phyloP scores from a whole-genome alignment of 1,284 basidiomycete genomes.

The Rhizoctonia solani region DNA sequence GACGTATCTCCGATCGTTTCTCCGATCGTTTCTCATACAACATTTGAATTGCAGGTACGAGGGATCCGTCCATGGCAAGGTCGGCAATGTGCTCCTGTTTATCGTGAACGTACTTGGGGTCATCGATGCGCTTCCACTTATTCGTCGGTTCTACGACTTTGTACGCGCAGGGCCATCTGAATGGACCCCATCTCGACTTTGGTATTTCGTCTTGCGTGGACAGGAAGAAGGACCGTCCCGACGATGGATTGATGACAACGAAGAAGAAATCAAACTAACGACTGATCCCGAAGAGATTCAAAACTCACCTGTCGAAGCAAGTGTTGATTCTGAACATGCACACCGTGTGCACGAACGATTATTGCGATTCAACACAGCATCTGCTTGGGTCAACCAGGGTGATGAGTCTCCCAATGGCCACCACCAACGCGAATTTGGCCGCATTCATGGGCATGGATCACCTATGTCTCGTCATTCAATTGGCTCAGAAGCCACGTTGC shows the following conservation, averaged over 20 bases:
- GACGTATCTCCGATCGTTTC: slow-evolving; percentile 35
- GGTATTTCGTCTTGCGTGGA: slow-evolving; percentile 26
- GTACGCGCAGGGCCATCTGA: slow-evolving; percentile 23
- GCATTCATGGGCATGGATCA: background rate
- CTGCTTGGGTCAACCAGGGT: slow-evolving; percentile 22
- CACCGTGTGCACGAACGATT: slow-evolving; percentile 49
- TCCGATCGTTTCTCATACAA: no score
- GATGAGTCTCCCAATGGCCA: background rate
- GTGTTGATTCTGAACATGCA: slow-evolving; percentile 31
- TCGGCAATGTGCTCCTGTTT: slow-evolving; percentile 59
- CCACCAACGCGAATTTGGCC: slow-evolving; percentile 9
- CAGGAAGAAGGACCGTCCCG: slow-evolving; percentile 2
- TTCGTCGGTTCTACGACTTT: slow-evolving; percentile 35
- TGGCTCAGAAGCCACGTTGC: slow-evolving; percentile 22
- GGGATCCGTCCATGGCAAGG: slow-evolving; percentile 62
- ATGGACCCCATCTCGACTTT: slow-evolving; percentile 33
- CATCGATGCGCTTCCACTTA: slow-evolving; percentile 36
- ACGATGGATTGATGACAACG: slow-evolving; percentile 37
- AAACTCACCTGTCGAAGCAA: slow-evolving; percentile 4
- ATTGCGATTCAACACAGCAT: slow-evolving; percentile 49
- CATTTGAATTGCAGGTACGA: slow-evolving; percentile 59
- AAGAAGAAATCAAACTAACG: slow-evolving; percentile 29
- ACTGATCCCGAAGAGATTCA: slow-evolving; percentile 26
- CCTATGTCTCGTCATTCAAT: slow-evolving; percentile 24
- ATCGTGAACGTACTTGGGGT: slow-evolving; percentile 33